Evolutionary conservation across 345 rosid genomes (phyloP), one percentile per base, ranked within the genome.

Genomic region (Microcos paniculata): DNA sequence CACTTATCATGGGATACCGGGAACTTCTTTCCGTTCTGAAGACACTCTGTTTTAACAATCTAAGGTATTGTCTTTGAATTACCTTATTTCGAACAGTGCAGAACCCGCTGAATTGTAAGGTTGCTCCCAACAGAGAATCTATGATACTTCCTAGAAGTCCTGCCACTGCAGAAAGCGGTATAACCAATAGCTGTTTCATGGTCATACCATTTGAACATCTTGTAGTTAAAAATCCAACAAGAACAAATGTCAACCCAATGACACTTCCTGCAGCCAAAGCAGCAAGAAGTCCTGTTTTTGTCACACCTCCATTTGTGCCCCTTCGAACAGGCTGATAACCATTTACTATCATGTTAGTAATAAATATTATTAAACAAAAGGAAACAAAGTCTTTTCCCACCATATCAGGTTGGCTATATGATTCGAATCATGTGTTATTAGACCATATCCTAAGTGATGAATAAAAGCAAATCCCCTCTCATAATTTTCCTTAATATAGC

Each of bases 251-350:
- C 77, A 96, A 21, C 77, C 99, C 99, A 63, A 93, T 83, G 46
- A 93, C 85, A 62, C 80, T 45, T 33, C 98, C 98, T 0, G 96
- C 99, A 14, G 88, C 98, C 14, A 86, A 73, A 42, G 99, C 98
- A 62, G 99, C 99, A 71, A 90, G 31, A 48, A 93, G 87, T 69
- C 99, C 99, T 65, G 89, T 78, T 30, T 83, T 79, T 15, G 98
- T 96, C 68, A 96, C 96, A 45, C 98, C 97, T 64, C 99, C 99
- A 78, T 93, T 96, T 24, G 99, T 93, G 51, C 99, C 99, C 83
- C 81, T 89, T 80, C 85, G 89, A 73, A 93, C 99, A 28, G 91
- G 96, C 98, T 96, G 87, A 69, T 53, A 82, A 67, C 51, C 67
- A 84, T 28, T 45, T 1, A 51, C 59, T 3, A 21, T 49, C 1